A percentile compares a stretch with the other conserved stretches of the same genome.
phyloP scores from a whole-genome alignment of 768 basidiomycete species.

The Boletellus emodensis region DNA sequence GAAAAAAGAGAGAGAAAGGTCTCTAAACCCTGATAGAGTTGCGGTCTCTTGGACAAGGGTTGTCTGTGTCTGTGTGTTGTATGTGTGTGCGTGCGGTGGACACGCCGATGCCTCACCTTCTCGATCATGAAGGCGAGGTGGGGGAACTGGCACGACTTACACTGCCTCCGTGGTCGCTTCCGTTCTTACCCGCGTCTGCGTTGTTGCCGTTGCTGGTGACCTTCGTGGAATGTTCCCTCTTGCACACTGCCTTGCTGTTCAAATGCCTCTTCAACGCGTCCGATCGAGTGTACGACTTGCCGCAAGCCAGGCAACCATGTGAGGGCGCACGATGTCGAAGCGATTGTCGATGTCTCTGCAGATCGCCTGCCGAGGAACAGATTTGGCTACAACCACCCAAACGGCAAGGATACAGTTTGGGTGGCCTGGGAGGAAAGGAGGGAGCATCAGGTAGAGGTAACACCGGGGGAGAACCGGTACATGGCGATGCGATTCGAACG shows the following conservation, averaged over 20 bases:
- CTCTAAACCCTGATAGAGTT: too few species aligned
- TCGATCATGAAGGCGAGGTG: slow-evolving; percentile 5
- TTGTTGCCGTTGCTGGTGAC: not conserved
- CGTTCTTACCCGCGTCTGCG: slow-evolving; percentile 7
- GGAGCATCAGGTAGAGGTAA: not conserved
- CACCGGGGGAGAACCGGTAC: slow-evolving; percentile 1
- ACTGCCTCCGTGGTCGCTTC: slow-evolving; percentile 19
- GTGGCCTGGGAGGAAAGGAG: slow-evolving; percentile 3
- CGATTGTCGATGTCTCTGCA: slow-evolving; percentile 28
- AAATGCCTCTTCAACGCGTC: slow-evolving; percentile 34
- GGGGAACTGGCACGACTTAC: not conserved
- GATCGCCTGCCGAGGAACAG: slow-evolving; percentile 27
- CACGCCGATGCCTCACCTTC: slow-evolving; percentile 21
- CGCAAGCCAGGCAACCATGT: slow-evolving; percentile 21
- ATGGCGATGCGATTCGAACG: slow-evolving; percentile 15
- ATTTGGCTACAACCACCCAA: slow-evolving; percentile 25
- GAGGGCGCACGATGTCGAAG: slow-evolving; percentile 26
- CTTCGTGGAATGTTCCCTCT: slow-evolving; percentile 20
- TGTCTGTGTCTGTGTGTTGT: not conserved
- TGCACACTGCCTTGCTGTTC: slow-evolving; percentile 26
- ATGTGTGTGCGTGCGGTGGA: not conserved
- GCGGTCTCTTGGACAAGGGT: not conserved
- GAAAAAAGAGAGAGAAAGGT: not conserved
- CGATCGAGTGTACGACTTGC: slow-evolving; percentile 26
- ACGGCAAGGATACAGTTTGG: slow-evolving; percentile 21